phyloP scores from a whole-genome alignment of 116 monocot species.

The Papilionanthe hybrid region DNA sequence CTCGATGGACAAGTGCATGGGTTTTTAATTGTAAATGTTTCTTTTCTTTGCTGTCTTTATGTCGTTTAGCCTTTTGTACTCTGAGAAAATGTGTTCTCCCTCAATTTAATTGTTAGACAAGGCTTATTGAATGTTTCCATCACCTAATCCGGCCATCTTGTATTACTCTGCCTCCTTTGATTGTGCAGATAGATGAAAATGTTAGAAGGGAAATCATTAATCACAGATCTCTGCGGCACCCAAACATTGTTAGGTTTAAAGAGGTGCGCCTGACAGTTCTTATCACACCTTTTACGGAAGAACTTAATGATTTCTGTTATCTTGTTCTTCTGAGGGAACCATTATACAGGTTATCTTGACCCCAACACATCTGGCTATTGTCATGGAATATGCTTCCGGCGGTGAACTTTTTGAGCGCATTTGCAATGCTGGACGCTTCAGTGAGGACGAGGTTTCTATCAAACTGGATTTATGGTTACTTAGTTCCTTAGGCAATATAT shows the following conservation, averaged over 20 bases:
- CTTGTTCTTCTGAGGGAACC: constrained; percentile 5
- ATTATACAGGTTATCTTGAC: constrained; percentile 76
- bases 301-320: background rate
- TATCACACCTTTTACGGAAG: background rate
- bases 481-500: constrained; percentile 4
- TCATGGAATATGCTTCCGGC: constrained; percentile 97
- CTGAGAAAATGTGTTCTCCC: background rate
- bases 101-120: background rate
- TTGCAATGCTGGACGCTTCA: constrained; percentile 82
- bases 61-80: background rate
- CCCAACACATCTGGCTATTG: constrained; percentile 96
- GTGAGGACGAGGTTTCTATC: constrained; percentile 84
- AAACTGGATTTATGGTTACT: background rate
- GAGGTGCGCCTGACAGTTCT: constrained; percentile 41
- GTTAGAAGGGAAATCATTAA: constrained; percentile 95
- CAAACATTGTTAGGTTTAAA: constrained; percentile 96
- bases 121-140: background rate
- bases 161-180: constrained; percentile 1
- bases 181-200: constrained; percentile 86
- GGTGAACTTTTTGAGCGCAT: constrained; percentile 98
- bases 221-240: constrained; percentile 84
- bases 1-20: background rate
- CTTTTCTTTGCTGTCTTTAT: background rate
- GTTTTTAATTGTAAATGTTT: background rate
- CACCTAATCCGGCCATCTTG: background rate